Evolutionary conservation across 495 filamentous ascomycete species (phyloP).

Genomic region (Chaetomium cochliodes): DNA sequence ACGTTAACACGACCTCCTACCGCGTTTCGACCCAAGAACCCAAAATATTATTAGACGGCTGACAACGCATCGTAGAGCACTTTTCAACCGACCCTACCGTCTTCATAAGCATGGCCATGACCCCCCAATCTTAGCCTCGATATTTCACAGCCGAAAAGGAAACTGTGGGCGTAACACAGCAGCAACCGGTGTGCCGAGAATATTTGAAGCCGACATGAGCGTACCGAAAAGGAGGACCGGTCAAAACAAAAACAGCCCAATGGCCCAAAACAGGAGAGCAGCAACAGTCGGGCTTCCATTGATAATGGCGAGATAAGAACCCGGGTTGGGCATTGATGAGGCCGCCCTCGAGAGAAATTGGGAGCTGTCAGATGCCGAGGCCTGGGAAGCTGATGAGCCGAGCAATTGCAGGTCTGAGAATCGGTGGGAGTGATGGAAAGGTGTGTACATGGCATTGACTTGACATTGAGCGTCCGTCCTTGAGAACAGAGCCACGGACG

Average conservation of each 20-base stretch:
- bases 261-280: background rate
- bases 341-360: no score
- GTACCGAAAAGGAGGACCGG: background rate
- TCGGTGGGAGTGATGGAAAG: no score
- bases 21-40: slow-evolving; percentile 4
- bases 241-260: slow-evolving; percentile 5
- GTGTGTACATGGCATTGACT: no score
- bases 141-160: background rate
- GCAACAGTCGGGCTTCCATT: background rate
- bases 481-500: no score
- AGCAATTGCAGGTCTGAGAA: no score
- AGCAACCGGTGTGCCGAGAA: slow-evolving; percentile 9
- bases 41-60: background rate
- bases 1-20: background rate
- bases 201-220: background rate
- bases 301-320: background rate
- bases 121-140: no score
- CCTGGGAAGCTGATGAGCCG: no score
- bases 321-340: background rate
- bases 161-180: slow-evolving; percentile 7
- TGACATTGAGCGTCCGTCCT: no score
- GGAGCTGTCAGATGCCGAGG: no score
- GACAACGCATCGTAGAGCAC: background rate
- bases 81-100: background rate
- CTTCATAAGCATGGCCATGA: slow-evolving; percentile 2